Evolutionary conservation across 2,329 filamentous ascomycete genomes (phyloP).

Genomic region (Fusarium nematophilum): DNA sequence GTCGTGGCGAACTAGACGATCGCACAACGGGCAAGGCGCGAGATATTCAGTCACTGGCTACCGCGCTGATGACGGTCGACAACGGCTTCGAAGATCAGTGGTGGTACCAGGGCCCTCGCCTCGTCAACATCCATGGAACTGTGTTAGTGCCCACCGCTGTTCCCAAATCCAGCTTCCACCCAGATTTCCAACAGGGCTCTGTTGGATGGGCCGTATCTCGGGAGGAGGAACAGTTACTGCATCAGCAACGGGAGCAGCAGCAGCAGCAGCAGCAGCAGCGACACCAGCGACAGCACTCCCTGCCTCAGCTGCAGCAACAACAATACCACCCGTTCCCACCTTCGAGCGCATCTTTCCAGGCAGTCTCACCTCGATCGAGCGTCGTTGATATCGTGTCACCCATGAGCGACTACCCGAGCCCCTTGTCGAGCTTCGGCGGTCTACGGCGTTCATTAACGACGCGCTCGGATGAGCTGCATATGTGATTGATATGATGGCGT

Average conservation of each 20-base stretch:
- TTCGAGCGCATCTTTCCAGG: constrained; percentile 23
- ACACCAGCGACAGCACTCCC: not conserved
- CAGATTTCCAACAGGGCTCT: constrained; percentile 23
- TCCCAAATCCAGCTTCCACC: constrained; percentile 21
- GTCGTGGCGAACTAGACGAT: constrained; percentile 47
- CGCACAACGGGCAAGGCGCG: constrained; percentile 35
- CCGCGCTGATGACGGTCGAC: constrained; percentile 67
- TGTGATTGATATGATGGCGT: constrained; percentile 11
- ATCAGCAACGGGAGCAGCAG: not conserved
- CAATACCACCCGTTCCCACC: constrained; percentile 19
- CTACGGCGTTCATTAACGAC: constrained; percentile 42
- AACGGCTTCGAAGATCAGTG: constrained; percentile 69
- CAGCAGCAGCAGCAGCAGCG: constrained; percentile 10
- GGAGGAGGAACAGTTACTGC: not conserved
- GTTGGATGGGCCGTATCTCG: constrained; percentile 33
- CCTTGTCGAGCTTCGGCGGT: constrained; percentile 33
- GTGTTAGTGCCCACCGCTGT: constrained; percentile 31
- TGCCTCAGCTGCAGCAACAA: constrained; percentile 13
- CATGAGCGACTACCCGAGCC: constrained; percentile 41
- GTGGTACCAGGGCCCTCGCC: constrained; percentile 62
- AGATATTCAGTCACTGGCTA: constrained; percentile 62
- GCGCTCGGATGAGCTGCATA: constrained; percentile 42
- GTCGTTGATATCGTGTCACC: constrained; percentile 40
- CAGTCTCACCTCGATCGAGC: constrained; percentile 32
- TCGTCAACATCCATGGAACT: constrained; percentile 40